Base-by-base conservation (phyloP, 805 yeast genomes). In the Wickerhamomyces bovis region DNA sequence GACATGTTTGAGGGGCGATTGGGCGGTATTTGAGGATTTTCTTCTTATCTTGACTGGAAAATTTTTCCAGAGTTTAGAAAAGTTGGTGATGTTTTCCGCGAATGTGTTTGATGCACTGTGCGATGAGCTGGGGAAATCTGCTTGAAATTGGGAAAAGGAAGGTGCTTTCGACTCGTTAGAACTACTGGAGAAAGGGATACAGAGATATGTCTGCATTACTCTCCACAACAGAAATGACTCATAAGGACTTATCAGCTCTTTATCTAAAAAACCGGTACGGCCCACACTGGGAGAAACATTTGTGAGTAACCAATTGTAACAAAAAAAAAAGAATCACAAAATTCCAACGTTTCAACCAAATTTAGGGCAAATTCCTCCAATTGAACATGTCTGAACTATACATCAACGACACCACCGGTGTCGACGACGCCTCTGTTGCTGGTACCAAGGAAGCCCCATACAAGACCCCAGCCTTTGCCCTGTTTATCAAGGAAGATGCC, bases 381-480 rank as follows among this genome's bases (percentile, higher is more conserved):
- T 28, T 28, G 31, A 28, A 28, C 31, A 60, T 62, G 64, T 47
- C 66, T 39, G 47, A 64, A 51, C 67, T 83, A 33, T 89, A 85
- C 69, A 81, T 94, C 52, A 77, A 85, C 77, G 96, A 89, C 57
- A 62, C 70, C 42, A 64, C 75, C 3, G 97, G 97, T 51, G 69
- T 63, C 28, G 97, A 89, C 58, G 77, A 71, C 41, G 57, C 71
- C 20, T 68, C 75, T 23, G 73, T 72, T n/a, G 50, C 63, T 3
- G 98, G 98, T 43, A 53, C 88, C 21, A 75, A 81, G 63, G 75
- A 72, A 21, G 58, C 71, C 20, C 98, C 99, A 41, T 89, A 71
- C 71, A 79, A 85, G 62, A 78, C 89, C 11, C 72, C 97, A 15
- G 95, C 98, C 0, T 92, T 66, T 63, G 99, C 97, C 3, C 60